Evolutionary conservation across 305 asterid species (phyloP).

Genomic region (Andrographis paniculata): DNA sequence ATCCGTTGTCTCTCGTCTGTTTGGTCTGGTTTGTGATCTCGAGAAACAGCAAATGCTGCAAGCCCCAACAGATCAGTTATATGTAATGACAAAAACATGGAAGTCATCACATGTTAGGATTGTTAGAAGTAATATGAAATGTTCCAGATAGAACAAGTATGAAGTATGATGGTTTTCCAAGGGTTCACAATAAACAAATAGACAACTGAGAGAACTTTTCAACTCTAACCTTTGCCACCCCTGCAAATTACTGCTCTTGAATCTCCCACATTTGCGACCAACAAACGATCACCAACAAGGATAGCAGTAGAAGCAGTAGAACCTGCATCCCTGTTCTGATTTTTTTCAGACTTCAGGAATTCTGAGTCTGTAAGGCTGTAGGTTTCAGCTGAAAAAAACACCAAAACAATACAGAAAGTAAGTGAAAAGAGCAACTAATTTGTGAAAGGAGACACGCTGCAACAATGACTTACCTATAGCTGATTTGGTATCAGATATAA

Average conservation of each 20-base stretch:
- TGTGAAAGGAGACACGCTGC: background rate
- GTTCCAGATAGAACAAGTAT: no score
- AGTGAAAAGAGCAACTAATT: background rate
- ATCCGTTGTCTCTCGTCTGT: conserved; percentile 74
- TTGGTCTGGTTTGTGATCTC: conserved; percentile 86
- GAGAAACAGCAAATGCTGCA: conserved; percentile 74
- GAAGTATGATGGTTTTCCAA: no score
- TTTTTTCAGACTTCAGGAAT: conserved; percentile 62
- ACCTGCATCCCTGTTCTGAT: conserved; percentile 75
- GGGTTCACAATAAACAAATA: background rate
- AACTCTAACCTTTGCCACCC: conserved; percentile 54
- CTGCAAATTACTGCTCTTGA: conserved; percentile 87
- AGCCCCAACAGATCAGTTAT: conserved; percentile 7
- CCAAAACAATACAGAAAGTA: background rate
- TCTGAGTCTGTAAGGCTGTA: conserved; percentile 75
- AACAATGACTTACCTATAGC: conserved; percentile 49
- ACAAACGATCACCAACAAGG: conserved; percentile 72
- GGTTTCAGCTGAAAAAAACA: conserved; percentile 52
- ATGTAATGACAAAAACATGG: background rate
- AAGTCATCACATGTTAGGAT: background rate
- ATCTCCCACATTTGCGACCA: conserved; percentile 92
- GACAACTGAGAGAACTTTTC: background rate
- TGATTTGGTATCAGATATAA: conserved; percentile 74
- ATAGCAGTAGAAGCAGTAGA: conserved; percentile 95
- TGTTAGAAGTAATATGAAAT: no score